These are phyloP conservation scores for Verticillium dahliae DNA, from an alignment of 2,329 filamentous ascomycete species.

Conservation along the genomic window DNA sequence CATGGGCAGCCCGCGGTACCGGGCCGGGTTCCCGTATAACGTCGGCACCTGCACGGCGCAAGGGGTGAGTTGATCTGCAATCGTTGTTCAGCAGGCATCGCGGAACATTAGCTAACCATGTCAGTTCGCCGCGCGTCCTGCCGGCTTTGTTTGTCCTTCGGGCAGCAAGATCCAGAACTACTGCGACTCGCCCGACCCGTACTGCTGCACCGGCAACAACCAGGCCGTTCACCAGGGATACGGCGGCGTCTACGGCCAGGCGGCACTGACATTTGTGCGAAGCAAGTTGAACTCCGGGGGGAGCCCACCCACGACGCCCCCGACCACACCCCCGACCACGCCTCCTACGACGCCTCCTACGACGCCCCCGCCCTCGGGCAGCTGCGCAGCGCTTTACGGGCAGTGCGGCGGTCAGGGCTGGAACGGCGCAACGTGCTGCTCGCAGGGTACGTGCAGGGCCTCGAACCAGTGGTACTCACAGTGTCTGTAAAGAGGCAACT, in stretches of 20 bases:
- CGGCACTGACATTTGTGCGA: slow-evolving; percentile 55
- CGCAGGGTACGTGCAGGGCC: slow-evolving; percentile 18
- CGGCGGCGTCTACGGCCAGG: slow-evolving; percentile 49
- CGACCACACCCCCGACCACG: background rate
- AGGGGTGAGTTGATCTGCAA: slow-evolving; percentile 38
- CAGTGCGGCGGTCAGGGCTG: slow-evolving; percentile 18
- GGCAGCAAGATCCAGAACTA: slow-evolving; percentile 51
- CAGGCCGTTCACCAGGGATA: slow-evolving; percentile 49
- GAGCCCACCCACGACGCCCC: background rate
- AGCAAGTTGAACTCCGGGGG: background rate
- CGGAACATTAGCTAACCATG: background rate
- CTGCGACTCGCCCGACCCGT: slow-evolving; percentile 53
- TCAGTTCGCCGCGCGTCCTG: slow-evolving; percentile 49
- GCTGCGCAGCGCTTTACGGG: slow-evolving; percentile 11
- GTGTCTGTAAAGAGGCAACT: slow-evolving; percentile 22
- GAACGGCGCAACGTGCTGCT: slow-evolving; percentile 18
- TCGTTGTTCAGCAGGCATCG: background rate
- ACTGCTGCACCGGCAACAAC: slow-evolving; percentile 55
- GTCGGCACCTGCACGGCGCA: slow-evolving; percentile 51
- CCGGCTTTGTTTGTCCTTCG: slow-evolving; percentile 47
- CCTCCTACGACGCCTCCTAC: slow-evolving; percentile 1
- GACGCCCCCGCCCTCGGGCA: slow-evolving; percentile 3
- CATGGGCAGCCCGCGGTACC: slow-evolving; percentile 57
- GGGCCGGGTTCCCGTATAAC: slow-evolving; percentile 47
- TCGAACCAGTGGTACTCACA: slow-evolving; percentile 33